These are phyloP conservation scores for Phycomyces nitens DNA, from an alignment of 192 early-diverging fungal genomes.

Conservation along the genomic window DNA sequence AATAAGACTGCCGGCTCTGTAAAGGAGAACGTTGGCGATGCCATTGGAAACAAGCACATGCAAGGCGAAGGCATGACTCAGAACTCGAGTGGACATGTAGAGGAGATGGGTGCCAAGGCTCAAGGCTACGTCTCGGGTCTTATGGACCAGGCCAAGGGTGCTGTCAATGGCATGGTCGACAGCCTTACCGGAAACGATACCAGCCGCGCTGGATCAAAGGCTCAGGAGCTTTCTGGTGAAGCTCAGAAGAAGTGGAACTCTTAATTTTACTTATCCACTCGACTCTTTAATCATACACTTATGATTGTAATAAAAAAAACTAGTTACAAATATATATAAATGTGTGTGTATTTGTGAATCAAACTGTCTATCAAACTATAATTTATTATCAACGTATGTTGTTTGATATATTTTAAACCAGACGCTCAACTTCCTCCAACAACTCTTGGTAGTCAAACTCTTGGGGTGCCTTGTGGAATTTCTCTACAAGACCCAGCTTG, in stretches of 20 bases:
- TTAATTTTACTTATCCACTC: neutral
- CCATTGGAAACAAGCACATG: constrained; percentile 35
- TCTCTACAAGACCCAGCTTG: constrained; percentile 66
- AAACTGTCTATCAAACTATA: too few species aligned
- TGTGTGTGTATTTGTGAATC: too few species aligned
- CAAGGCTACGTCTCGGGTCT: constrained; percentile 24
- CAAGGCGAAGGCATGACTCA: constrained; percentile 30
- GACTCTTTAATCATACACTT: too few species aligned
- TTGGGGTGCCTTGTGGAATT: constrained; percentile 74
- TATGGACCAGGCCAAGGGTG: constrained; percentile 19
- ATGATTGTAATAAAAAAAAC: too few species aligned
- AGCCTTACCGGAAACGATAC: constrained; percentile 20
- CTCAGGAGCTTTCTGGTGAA: constrained; percentile 18
- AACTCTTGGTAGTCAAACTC: constrained; percentile 70
- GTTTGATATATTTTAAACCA: too few species aligned
- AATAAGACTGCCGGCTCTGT: constrained; percentile 18
- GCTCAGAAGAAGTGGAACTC: constrained; percentile 17
- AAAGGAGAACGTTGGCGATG: constrained; percentile 36
- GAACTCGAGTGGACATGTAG: constrained; percentile 28
- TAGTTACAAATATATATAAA: too few species aligned
- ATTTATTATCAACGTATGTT: too few species aligned
- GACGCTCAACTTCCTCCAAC: constrained; percentile 39
- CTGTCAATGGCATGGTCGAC: constrained; percentile 20
- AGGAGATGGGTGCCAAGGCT: constrained; percentile 15
- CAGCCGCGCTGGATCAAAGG: constrained; percentile 14